Evolutionary conservation across 306 rosid genomes (phyloP), one percentile per base, ranked within the genome.

Genomic region (Corylus heterophylla): DNA sequence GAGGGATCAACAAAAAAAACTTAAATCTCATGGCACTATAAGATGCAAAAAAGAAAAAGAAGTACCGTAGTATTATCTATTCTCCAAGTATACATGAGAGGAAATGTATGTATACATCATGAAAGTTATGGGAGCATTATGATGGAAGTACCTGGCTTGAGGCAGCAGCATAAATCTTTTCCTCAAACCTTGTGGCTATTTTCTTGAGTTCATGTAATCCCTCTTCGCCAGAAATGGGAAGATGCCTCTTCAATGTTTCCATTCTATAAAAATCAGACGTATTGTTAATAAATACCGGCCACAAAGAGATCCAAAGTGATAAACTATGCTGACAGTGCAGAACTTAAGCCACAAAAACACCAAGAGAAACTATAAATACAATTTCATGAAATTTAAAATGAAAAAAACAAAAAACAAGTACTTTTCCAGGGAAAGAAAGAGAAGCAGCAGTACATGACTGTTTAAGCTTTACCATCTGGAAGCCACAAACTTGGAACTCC

Each of bases 151-250:
- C 97, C 95, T 91, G 92, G 80, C 76, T 91, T 39, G 85, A 83
- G 54, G 97, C 90, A 61, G 85, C 89, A 61, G 72, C 13, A 79
- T 79, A 89, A 81, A 91, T 85, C 84, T 92, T 89, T 50, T 94
- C 98, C 86, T 94, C 95, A 80, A 94, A 91, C 84, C 93, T 92
- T 73, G 80, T 83, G 76, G 97, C 97, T 74, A 92, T 90, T 78
- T 83, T 86, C 70, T 13, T 75, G 49, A 94, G 92, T 82, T 89
- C 91, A 42, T 2, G 82, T 66, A 92, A 54, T 76, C 97, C 96
- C 1, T 85, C 97, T 50, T 81, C 78, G 66, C 89, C 97, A 45
- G 89, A 73, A 81, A 82, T 72, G 7, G 95, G 97, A 75, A 91
- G 80, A 80, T 89, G 90, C 87, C 81, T 92, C 88, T 85, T 88